Evolutionary conservation across 352 stramenopile species (phyloP), one percentile per base, ranked within the genome.

Genomic region (Peronospora belbahrii): DNA sequence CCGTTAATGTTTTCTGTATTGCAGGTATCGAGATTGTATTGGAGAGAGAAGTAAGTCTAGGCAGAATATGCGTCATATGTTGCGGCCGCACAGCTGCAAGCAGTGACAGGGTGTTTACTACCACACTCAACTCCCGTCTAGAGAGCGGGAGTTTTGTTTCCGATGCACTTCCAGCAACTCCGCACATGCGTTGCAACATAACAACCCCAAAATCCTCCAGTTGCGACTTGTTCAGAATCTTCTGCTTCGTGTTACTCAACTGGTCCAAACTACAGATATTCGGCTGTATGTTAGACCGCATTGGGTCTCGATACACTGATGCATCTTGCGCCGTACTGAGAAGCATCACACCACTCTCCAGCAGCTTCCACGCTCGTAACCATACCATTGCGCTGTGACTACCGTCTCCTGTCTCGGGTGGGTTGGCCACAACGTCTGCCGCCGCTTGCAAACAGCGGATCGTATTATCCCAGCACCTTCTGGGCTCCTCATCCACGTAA

Each of bases 271-370:
- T 82, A 25, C 82, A 67, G 14, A 45, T 64, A 37, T 91, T 82
- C 0, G 80, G 80, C 59, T 81, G 72, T 27, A 86, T 62, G 23
- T 88, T 88, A 9, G 76, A 88, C 30, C 80, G 62, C 61, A 77
- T 73, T 0, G 74, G 75, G 32, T 91, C 80, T 9, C 80, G 73
- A 40, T 80, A 86, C 46, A 88, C 59, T 3, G 71, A 78, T 3
- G 69, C 62, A 37, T 76, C 69, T 30, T 76, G 62, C 10, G 71
- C 58, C 6, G 66, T 62, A n/a, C 54, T 69, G 31, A 86, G 54
- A 17, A 88, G 49, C 52, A 88, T 67, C 34, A 71, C 65, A 7
- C 56, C 52, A 19, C 63, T 67, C 48, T 85, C 73, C 17, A 85
- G 33, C 1, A 74, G 35, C 55, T 85, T 88, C 70, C 69, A 88